Conservation (phyloP, 768 basidiomycete species). For the Phallus indusiatus region DNA sequence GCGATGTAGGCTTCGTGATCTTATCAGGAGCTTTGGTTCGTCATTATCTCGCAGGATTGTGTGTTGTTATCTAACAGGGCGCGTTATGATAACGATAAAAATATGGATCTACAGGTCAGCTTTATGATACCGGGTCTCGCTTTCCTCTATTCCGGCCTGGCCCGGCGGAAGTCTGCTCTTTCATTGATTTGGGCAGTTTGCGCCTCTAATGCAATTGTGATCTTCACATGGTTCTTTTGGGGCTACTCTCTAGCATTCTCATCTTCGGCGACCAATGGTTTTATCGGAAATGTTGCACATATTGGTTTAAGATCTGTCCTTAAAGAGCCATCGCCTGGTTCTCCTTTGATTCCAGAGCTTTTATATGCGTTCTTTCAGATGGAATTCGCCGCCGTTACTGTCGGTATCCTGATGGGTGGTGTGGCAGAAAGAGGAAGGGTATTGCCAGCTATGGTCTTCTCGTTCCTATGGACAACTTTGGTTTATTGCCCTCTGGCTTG, state of each 20-base stretch:
- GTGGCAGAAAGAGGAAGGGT: slow-evolving; percentile 77
- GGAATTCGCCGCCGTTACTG: slow-evolving; percentile 79
- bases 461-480: slow-evolving; percentile 77
- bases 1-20: slow-evolving; percentile 65
- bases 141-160: slow-evolving; percentile 65
- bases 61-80: slow-evolving; percentile 11
- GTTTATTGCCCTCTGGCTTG: slow-evolving; percentile 84
- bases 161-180: slow-evolving; percentile 60
- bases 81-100: background rate
- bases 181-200: slow-evolving; percentile 70
- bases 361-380: slow-evolving; percentile 83
- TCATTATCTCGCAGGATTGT: slow-evolving; percentile 71
- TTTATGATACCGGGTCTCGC: slow-evolving; percentile 28
- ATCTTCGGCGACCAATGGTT: slow-evolving; percentile 60
- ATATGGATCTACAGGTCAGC: background rate
- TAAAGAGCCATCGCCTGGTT: slow-evolving; percentile 65
- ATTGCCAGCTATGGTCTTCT: slow-evolving; percentile 70
- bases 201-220: slow-evolving; percentile 63
- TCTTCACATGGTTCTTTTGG: slow-evolving; percentile 79
- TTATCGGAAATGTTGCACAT: slow-evolving; percentile 70
- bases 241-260: slow-evolving; percentile 84
- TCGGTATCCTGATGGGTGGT: slow-evolving; percentile 62
- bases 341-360: slow-evolving; percentile 70
- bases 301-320: slow-evolving; percentile 71
- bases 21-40: slow-evolving; percentile 58